Percentiles rank a stretch among this genome's conserved stretches.
phyloP scores from a whole-genome alignment of 306 rosid species.

The Rosa lucieae region DNA sequence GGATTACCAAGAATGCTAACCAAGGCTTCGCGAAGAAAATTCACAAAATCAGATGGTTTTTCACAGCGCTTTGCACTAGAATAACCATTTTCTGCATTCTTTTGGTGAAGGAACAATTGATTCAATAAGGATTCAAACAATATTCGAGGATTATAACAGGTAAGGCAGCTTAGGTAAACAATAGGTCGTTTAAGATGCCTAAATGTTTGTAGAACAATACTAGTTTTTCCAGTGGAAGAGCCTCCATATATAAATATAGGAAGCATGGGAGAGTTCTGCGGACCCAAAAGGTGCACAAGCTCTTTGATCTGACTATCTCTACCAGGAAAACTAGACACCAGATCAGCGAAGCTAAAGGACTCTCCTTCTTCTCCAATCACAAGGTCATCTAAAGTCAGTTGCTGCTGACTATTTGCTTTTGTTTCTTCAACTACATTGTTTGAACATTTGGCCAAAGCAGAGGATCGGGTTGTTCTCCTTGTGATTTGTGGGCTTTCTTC shows the following conservation, averaged over 20 bases:
- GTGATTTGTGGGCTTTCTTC: conserved; percentile 48
- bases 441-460: conserved; percentile 38
- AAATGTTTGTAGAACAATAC: conserved; percentile 59
- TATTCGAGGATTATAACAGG: conserved; percentile 70
- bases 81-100: conserved; percentile 62
- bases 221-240: conserved; percentile 79
- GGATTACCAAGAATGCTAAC: conserved; percentile 42
- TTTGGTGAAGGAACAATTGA: conserved; percentile 69
- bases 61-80: conserved; percentile 74
- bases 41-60: conserved; percentile 78
- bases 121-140: conserved; percentile 82
- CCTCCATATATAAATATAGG: conserved; percentile 87
- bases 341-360: conserved; percentile 54
- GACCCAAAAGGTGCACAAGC: conserved; percentile 65
- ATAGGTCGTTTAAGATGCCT: conserved; percentile 77
- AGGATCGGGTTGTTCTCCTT: conserved; percentile 71
- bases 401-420: conserved; percentile 35
- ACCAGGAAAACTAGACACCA: conserved; percentile 64
- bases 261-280: conserved; percentile 69
- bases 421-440: conserved; percentile 32
- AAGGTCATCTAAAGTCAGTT: conserved; percentile 55
- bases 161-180: conserved; percentile 80
- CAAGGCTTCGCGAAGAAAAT: conserved; percentile 76
- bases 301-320: conserved; percentile 65
- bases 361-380: conserved; percentile 72